Conservation (phyloP, 176 grass and related monocot genomes). For the Avena insularis region DNA sequence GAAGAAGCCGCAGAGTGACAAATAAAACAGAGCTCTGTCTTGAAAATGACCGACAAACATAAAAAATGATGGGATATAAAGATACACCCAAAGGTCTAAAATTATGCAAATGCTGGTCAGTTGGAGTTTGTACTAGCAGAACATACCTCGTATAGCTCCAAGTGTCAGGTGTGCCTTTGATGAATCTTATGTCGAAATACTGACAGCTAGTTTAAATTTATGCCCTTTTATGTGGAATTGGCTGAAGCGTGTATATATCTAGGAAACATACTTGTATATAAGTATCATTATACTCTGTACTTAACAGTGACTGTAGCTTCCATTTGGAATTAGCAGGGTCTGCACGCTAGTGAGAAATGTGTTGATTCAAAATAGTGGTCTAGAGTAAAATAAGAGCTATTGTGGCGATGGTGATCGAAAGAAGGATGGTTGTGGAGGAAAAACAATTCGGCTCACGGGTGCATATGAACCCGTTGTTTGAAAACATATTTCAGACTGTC, state of each 20-base stretch:
- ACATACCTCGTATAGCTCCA: not conserved
- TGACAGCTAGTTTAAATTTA: not conserved
- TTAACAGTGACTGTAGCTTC: not conserved
- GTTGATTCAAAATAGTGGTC: not conserved
- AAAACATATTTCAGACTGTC: no score
- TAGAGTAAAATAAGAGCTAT: not conserved
- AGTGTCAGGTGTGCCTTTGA: not conserved
- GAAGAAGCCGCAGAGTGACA: not conserved
- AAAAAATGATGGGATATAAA: slow-evolving; percentile 2
- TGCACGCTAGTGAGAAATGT: not conserved
- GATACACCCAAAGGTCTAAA: not conserved
- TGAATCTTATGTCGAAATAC: not conserved
- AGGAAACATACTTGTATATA: not conserved
- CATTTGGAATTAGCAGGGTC: not conserved
- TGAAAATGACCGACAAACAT: not conserved
- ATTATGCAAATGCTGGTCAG: not conserved
- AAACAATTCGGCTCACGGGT: no score
- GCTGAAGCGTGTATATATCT: not conserved
- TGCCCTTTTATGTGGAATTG: not conserved
- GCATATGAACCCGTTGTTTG: no score
- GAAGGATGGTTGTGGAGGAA: not conserved
- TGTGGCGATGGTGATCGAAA: not conserved
- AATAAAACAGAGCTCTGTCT: not conserved
- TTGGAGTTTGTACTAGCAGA: slow-evolving; percentile 1
- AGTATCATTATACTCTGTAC: slow-evolving; percentile 7